Evolutionary conservation across 2,329 filamentous ascomycete species (phyloP).

Genomic region (Aspergillus thermomutatus): DNA sequence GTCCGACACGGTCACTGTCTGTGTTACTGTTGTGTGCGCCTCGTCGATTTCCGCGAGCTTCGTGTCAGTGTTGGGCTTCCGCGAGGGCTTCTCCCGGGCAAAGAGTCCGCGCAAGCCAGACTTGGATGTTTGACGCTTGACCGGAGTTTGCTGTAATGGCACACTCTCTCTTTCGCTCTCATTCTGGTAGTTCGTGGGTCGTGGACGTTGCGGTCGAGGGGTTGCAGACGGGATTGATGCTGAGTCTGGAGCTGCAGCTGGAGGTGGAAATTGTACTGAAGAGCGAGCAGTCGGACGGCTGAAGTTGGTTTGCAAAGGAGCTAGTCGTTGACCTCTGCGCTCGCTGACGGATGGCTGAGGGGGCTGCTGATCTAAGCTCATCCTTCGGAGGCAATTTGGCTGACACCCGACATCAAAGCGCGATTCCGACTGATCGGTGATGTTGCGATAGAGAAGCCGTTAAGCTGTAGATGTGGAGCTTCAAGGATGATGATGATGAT

Average conservation of each 20-base stretch:
- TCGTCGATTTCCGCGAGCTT: constrained; percentile 35
- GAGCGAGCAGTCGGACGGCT: constrained; percentile 23
- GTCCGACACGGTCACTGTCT: constrained; percentile 13
- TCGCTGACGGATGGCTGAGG: constrained; percentile 30
- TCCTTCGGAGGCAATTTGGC: constrained; percentile 5
- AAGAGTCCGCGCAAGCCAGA: constrained; percentile 37
- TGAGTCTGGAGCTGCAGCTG: neutral
- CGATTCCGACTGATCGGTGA: neutral
- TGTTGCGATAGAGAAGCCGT: neutral
- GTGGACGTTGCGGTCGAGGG: constrained; percentile 28
- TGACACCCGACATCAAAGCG: neutral
- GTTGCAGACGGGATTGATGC: neutral
- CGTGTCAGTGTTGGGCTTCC: constrained; percentile 23
- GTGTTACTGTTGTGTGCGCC: constrained; percentile 14
- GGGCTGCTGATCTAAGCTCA: constrained; percentile 15
- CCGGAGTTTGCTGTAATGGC: constrained; percentile 27
- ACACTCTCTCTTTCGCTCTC: constrained; percentile 27
- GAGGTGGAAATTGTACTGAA: neutral
- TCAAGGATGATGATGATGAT: neutral
- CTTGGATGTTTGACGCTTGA: constrained; percentile 36
- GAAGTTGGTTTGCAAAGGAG: constrained; percentile 39
- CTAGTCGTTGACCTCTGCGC: constrained; percentile 35
- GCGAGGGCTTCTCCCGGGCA: constrained; percentile 32
- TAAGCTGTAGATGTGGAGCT: neutral
- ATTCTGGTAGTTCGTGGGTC: constrained; percentile 29